Percentiles rank a stretch among this genome's conserved stretches.
phyloP scores from a whole-genome alignment of 306 rosid genomes.

The Prosopis cineraria region DNA sequence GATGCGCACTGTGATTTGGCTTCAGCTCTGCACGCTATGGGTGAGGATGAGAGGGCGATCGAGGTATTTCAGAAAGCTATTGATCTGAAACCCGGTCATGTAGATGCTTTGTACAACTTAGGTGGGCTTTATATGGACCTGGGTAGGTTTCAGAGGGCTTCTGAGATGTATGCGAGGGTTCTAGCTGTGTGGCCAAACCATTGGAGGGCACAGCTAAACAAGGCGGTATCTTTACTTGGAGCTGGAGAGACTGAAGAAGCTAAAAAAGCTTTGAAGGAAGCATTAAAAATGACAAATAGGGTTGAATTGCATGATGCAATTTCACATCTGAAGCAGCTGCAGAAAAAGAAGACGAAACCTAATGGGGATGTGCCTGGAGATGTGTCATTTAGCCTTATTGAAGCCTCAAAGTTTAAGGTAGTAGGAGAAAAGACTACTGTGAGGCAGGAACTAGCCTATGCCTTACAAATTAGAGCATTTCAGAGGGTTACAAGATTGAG shows the following conservation, averaged over 20 bases:
- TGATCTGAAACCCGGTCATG: conserved; percentile 92
- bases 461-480: conserved; percentile 80
- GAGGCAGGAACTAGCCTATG: conserved; percentile 68
- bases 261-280: conserved; percentile 89
- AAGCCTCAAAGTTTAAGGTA: conserved; percentile 68
- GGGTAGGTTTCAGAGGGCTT: conserved; percentile 94
- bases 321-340: conserved; percentile 92
- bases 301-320: conserved; percentile 96
- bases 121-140: conserved; percentile 97
- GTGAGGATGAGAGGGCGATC: conserved; percentile 93
- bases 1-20: conserved; percentile 98
- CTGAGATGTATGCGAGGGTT: conserved; percentile 97
- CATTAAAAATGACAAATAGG: conserved; percentile 95
- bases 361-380: conserved; percentile 72
- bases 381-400: conserved; percentile 58
- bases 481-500: conserved; percentile 89
- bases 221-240: conserved; percentile 93
- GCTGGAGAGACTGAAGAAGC: conserved; percentile 95
- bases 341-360: conserved; percentile 79
- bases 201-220: conserved; percentile 99
- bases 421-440: conserved; percentile 73
- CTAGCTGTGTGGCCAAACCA: conserved; percentile 94
- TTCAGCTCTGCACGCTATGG: conserved; percentile 93
- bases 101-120: conserved; percentile 91
- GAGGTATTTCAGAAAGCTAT: conserved; percentile 97